Conservation (phyloP, 352 stramenopile genomes). For the Phytophthora tentaculata region DNA sequence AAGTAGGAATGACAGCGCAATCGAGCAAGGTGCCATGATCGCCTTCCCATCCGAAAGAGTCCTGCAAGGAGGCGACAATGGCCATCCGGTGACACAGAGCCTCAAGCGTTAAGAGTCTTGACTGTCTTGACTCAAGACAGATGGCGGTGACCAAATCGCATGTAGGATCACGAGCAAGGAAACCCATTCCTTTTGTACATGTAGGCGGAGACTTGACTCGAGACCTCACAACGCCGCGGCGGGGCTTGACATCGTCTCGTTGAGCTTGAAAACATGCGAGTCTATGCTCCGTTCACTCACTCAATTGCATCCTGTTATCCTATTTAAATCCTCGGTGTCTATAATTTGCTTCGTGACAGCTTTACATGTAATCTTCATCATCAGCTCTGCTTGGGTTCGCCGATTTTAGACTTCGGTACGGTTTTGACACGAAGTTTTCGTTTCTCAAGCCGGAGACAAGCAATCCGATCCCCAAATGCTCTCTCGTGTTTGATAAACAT, state of each 20-base stretch:
- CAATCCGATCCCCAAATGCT: slow-evolving; percentile 21
- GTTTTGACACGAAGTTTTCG: slow-evolving; percentile 13
- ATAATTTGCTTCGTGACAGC: slow-evolving; percentile 32
- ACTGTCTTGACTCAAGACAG: no score
- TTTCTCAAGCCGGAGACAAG: background rate
- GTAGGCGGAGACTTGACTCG: slow-evolving; percentile 4
- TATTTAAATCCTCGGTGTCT: slow-evolving; percentile 30
- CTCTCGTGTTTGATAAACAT: slow-evolving; percentile 9
- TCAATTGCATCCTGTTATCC: slow-evolving; percentile 20
- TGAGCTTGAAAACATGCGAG: slow-evolving; percentile 27
- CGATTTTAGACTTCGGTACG: slow-evolving; percentile 29
- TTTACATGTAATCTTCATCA: slow-evolving; percentile 20
- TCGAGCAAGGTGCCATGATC: background rate
- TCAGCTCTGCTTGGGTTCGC: slow-evolving; percentile 24
- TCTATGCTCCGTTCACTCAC: slow-evolving; percentile 11
- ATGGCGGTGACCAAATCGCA: slow-evolving; percentile 32
- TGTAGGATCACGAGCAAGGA: slow-evolving; percentile 12
- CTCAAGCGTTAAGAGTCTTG: no score
- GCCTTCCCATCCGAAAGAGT: slow-evolving; percentile 27
- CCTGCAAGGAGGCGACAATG: slow-evolving; percentile 31
- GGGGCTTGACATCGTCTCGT: slow-evolving; percentile 30
- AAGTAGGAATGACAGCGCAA: slow-evolving; percentile 30
- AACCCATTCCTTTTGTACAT: slow-evolving; percentile 7
- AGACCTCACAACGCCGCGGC: slow-evolving; percentile 31
- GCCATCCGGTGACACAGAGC: slow-evolving; percentile 26